Conservation (phyloP, 441 rosid species). For the Manihot esculenta region DNA sequence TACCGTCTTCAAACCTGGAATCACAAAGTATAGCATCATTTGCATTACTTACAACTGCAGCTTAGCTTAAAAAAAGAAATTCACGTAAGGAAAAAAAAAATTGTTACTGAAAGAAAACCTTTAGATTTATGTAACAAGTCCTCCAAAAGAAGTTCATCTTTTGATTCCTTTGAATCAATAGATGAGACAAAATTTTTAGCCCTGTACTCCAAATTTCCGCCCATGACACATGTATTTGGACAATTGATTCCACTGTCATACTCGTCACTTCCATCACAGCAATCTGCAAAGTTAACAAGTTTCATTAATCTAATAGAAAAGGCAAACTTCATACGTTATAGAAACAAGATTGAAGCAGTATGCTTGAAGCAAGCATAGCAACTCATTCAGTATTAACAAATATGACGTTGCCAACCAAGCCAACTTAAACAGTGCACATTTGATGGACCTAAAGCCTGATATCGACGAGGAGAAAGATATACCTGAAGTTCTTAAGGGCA, state of each 20-base stretch:
- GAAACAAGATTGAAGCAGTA: neutral
- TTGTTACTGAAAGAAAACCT: constrained; percentile 35
- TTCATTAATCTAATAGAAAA: neutral
- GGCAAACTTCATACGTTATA: neutral
- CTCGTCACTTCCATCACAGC: constrained; percentile 98
- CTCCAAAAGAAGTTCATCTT: constrained; percentile 27
- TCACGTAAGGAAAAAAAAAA: neutral
- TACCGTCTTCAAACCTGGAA: constrained; percentile 69
- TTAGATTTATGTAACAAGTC: constrained; percentile 47
- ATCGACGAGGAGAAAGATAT: neutral
- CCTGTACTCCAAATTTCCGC: constrained; percentile 62
- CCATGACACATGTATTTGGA: constrained; percentile 81
- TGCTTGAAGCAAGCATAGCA: neutral
- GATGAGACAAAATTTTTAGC: constrained; percentile 35
- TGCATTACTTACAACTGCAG: constrained; percentile 1
- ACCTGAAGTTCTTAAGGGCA: neutral
- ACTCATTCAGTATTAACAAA: neutral
- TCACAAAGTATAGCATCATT: constrained; percentile 21
- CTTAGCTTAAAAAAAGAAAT: too few species aligned
- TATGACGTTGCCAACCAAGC: neutral
- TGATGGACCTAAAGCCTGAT: neutral
- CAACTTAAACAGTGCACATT: neutral
- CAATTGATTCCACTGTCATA: constrained; percentile 54
- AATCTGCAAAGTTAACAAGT: constrained; percentile 45
- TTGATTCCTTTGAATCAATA: constrained; percentile 29